Evolutionary conservation across 2,329 filamentous ascomycete species (phyloP).

Genomic region (Diaporthe sp.): DNA sequence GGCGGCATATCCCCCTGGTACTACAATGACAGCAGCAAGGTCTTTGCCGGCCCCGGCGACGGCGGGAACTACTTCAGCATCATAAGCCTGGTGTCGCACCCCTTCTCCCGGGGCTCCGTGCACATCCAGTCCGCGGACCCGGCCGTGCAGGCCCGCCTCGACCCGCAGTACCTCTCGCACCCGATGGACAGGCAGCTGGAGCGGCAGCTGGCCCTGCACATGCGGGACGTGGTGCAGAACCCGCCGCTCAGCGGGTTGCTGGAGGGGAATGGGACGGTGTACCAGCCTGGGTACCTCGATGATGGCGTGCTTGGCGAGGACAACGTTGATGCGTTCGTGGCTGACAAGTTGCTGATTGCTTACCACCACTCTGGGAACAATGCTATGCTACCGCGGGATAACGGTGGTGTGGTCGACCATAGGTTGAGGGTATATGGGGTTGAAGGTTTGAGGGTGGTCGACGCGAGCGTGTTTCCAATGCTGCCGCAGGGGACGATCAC

Average conservation of each 20-base stretch:
- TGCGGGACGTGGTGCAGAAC: slow-evolving; percentile 43
- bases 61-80: slow-evolving; percentile 45
- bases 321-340: slow-evolving; percentile 10
- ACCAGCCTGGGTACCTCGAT: neutral
- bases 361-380: slow-evolving; percentile 53
- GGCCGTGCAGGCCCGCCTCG: slow-evolving; percentile 44
- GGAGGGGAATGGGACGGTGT: slow-evolving; percentile 26
- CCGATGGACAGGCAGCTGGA: slow-evolving; percentile 43
- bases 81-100: slow-evolving; percentile 44
- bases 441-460: slow-evolving; percentile 51
- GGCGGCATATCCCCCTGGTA: neutral
- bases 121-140: slow-evolving; percentile 49
- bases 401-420: slow-evolving; percentile 53
- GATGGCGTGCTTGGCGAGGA: neutral
- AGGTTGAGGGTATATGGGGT: slow-evolving; percentile 52
- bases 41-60: slow-evolving; percentile 40
- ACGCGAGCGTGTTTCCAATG: slow-evolving; percentile 46
- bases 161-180: slow-evolving; percentile 46
- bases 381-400: slow-evolving; percentile 51
- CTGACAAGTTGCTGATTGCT: slow-evolving; percentile 1
- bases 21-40: neutral
- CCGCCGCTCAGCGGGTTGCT: slow-evolving; percentile 44
- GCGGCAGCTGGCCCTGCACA: slow-evolving; percentile 43
- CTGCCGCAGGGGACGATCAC: neutral
- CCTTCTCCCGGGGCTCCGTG: slow-evolving; percentile 50